Evolutionary conservation across 441 rosid species (phyloP), one percentile per base, ranked within the genome.

Genomic region (Melastoma candidum): DNA sequence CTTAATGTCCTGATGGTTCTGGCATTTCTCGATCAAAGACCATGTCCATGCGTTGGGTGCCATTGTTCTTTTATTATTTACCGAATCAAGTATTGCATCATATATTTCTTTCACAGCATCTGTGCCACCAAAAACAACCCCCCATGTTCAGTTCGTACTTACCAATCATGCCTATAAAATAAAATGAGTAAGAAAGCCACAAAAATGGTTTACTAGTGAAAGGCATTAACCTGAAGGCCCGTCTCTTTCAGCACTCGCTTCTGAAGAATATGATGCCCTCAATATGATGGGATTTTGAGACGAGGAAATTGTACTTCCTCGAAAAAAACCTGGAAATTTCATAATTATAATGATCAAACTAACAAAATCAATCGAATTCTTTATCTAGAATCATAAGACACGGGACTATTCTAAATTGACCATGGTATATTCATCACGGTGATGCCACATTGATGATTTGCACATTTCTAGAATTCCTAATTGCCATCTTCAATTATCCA

Each of bases 1-100:
- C 63, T 71, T 68, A 61, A 87, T 53, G 68, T 92, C 98, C 32
- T 77, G 87, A 1, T 13, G 67, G 29, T 51, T 85, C 56, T 44
- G 66, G 67, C 96, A 85, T 5, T 77, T 92, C 29, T 56, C 81
- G 54, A 92, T 76, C 74, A 92, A n/a, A 2, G 94, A 80, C 95
- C 96, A 85, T 58, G 76, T 48, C 87, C 85, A 92, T 45, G 95
- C 78, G 57, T 87, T 92, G 0, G 95, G 96, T 17, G 90, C 62
- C 95, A 82, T 83, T 0, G 95, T 72, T 51, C 80, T 68, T 72
- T 77, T 85, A 7, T 58, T 69, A 57, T 75, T 74, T 10, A 92
- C 67, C 2, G 89, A 92, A 3, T 80, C 83, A 12, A 80, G 63
- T 53, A 90, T 83, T 62, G 74, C 75, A 27, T 71, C 83, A 59